Evolutionary conservation across 2,329 filamentous ascomycete species (phyloP).

Genomic region (Fusarium hostae): DNA sequence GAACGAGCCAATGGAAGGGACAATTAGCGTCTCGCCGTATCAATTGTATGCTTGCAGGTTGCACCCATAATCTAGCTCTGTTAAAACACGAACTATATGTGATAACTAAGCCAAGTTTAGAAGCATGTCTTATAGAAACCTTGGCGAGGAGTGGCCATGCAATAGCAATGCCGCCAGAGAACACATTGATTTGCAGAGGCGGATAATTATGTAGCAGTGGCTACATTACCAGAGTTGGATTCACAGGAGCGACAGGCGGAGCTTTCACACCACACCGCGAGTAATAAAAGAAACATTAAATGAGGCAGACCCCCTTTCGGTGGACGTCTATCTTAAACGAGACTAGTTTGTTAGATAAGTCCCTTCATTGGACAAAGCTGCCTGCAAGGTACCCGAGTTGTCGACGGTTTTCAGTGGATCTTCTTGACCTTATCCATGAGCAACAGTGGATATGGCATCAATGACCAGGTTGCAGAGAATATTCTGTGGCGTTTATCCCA

Average conservation of each 20-base stretch:
- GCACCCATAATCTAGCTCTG: constrained; percentile 20
- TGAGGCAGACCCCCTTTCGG: constrained; percentile 43
- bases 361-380: constrained; percentile 30
- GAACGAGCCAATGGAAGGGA: constrained; percentile 22
- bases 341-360: constrained; percentile 25
- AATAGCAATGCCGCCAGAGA: neutral
- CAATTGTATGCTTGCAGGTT: constrained; percentile 17
- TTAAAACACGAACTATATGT: constrained; percentile 3
- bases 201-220: constrained; percentile 23
- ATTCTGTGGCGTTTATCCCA: constrained; percentile 32
- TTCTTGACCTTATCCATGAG: constrained; percentile 7
- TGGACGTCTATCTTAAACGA: constrained; percentile 11
- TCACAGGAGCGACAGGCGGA: constrained; percentile 35
- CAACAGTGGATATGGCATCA: constrained; percentile 9
- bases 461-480: constrained; percentile 2
- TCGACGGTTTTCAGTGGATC: constrained; percentile 29
- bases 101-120: constrained; percentile 19
- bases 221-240: constrained; percentile 4
- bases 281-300: constrained; percentile 40
- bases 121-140: neutral
- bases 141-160: neutral
- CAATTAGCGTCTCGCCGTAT: constrained; percentile 3
- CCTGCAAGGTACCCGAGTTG: constrained; percentile 41
- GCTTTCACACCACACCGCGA: constrained; percentile 24
- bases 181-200: constrained; percentile 24